Evolutionary conservation across 106 monocot genomes (phyloP).

Genomic region (Dendrobium huoshanense): DNA sequence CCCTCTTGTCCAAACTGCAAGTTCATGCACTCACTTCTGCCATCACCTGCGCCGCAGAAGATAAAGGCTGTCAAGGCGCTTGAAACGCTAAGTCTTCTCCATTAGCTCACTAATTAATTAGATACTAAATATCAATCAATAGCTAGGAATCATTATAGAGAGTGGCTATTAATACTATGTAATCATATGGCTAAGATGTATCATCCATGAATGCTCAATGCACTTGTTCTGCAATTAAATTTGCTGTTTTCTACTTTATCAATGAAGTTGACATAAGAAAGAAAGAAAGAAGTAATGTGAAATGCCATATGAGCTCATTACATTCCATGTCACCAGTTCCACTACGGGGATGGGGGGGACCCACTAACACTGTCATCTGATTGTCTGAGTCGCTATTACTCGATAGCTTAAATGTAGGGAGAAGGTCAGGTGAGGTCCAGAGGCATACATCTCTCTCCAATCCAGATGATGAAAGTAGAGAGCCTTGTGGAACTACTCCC

Average conservation of each 20-base stretch:
- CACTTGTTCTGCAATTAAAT: neutral
- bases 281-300: neutral
- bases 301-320: neutral
- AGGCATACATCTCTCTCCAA: neutral
- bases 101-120: constrained; percentile 22
- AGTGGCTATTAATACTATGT: neutral
- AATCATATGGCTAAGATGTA: neutral
- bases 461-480: no score
- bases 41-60: constrained; percentile 8
- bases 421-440: neutral
- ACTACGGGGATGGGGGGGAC: neutral
- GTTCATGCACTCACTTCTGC: constrained; percentile 54
- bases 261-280: neutral
- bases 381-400: no score
- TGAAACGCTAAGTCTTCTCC: constrained; percentile 78
- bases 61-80: constrained; percentile 30
- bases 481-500: neutral
- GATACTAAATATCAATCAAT: neutral
- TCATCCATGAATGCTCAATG: constrained; percentile 4
- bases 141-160: neutral
- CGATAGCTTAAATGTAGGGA: neutral
- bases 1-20: constrained; percentile 97
- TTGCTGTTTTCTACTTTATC: neutral
- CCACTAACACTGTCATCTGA: neutral
- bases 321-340: neutral